Evolutionary conservation across 306 rosid genomes (phyloP).

Genomic region (Pachyrhizus erosus): DNA sequence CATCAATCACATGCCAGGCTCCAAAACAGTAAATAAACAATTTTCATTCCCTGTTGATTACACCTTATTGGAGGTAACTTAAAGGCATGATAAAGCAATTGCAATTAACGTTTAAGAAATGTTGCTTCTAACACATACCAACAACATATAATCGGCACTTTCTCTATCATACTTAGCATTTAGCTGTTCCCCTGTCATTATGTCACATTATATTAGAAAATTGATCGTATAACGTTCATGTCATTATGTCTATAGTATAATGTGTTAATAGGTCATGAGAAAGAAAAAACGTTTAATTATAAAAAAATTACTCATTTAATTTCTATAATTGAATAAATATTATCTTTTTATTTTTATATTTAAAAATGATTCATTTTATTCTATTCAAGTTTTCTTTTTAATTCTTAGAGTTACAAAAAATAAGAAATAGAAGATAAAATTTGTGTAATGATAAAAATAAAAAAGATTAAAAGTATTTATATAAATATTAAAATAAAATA

Average conservation of each 20-base stretch:
- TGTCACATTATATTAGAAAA: background rate
- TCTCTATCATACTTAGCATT: background rate
- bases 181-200: background rate
- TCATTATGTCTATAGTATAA: too few species aligned
- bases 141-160: background rate
- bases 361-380: too few species aligned
- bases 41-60: background rate
- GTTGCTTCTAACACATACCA: constrained; percentile 3
- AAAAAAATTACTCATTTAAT: too few species aligned
- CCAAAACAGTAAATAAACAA: background rate
- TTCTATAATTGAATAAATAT: too few species aligned
- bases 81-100: background rate
- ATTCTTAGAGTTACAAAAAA: too few species aligned
- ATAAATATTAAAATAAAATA: too few species aligned
- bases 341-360: too few species aligned
- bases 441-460: too few species aligned
- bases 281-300: background rate
- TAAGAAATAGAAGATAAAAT: too few species aligned
- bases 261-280: background rate
- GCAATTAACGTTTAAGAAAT: background rate
- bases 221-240: too few species aligned
- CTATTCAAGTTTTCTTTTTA: too few species aligned
- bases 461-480: too few species aligned
- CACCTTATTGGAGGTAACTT: constrained; percentile 36
- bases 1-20: constrained; percentile 33